These are phyloP conservation scores for Botrytis squamosa DNA, from an alignment of 2,329 filamentous ascomycete species.

Conservation along the genomic window DNA sequence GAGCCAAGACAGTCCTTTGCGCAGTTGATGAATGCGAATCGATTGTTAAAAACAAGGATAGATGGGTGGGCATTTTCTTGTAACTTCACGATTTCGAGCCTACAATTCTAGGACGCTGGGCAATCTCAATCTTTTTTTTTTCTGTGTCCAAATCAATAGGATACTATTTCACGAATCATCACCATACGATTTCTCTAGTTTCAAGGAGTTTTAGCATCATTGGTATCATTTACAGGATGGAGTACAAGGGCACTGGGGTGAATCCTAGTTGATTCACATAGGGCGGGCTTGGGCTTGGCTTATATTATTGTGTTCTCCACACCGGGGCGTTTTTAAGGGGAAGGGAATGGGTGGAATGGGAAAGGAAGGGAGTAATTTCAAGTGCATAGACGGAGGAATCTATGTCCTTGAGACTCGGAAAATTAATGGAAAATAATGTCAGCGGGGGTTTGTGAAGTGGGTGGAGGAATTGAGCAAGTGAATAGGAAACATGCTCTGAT, in stretches of 20 bases:
- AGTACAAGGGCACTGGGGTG: neutral
- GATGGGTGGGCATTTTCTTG: constrained; percentile 61
- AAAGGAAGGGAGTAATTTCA: neutral
- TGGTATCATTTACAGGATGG: constrained; percentile 9
- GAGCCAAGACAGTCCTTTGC: constrained; percentile 42
- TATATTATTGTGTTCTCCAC: constrained; percentile 3
- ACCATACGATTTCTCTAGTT: neutral
- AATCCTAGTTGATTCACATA: neutral
- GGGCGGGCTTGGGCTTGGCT: neutral
- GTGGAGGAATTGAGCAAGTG: neutral
- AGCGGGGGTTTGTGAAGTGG: neutral
- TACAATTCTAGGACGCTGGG: neutral
- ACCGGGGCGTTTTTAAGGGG: constrained; percentile 2
- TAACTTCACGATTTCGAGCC: constrained; percentile 21
- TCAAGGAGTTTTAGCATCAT: constrained; percentile 11
- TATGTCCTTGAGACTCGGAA: neutral
- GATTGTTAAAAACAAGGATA: constrained; percentile 53
- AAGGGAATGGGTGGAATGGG: neutral
- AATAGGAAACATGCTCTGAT: neutral
- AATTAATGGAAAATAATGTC: neutral
- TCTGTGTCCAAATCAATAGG: neutral
- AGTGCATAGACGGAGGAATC: neutral
- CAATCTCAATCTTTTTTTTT: neutral
- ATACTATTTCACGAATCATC: neutral
- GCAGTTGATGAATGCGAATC: constrained; percentile 56